These are phyloP conservation scores for Annulohypoxylon moriforme DNA, from an alignment of 495 filamentous ascomycete genomes.

Conservation along the genomic window DNA sequence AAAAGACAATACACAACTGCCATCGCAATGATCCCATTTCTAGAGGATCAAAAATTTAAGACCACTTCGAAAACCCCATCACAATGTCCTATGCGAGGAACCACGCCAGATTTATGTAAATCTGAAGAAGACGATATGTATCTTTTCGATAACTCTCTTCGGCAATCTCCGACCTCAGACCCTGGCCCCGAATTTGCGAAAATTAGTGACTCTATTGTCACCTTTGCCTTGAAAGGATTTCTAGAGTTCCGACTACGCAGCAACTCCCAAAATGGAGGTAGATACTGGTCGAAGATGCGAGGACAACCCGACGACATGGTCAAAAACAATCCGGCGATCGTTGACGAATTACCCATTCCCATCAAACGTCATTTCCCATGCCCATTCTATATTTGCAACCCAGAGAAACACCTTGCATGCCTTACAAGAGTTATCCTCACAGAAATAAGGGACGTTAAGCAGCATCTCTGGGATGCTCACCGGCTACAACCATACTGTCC, in stretches of 20 bases:
- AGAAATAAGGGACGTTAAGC: constrained; percentile 34
- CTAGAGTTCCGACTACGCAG: neutral
- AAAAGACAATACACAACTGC: neutral
- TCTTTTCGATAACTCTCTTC: constrained; percentile 14
- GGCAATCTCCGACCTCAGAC: neutral
- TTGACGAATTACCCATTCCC: neutral
- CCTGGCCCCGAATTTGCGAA: neutral
- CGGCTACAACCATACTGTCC: constrained; percentile 34
- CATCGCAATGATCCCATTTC: neutral
- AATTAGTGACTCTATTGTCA: neutral
- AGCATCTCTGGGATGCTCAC: constrained; percentile 36
- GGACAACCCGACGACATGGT: neutral
- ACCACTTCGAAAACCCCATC: neutral
- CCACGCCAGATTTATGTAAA: neutral
- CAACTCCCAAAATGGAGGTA: neutral
- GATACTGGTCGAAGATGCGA: neutral
- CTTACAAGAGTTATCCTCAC: constrained; percentile 16
- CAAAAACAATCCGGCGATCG: neutral
- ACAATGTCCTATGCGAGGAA: no score
- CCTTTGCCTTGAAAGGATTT: constrained; percentile 7
- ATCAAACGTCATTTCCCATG: constrained; percentile 7
- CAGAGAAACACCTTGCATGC: constrained; percentile 20
- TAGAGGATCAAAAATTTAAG: neutral
- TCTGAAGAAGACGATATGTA: constrained; percentile 28
- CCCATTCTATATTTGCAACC: constrained; percentile 31